A percentile compares a stretch with the other conserved stretches of the same genome.
Evolutionary conservation across 1,284 basidiomycete species (phyloP).

Genomic region (Boletus hoseneyae): DNA sequence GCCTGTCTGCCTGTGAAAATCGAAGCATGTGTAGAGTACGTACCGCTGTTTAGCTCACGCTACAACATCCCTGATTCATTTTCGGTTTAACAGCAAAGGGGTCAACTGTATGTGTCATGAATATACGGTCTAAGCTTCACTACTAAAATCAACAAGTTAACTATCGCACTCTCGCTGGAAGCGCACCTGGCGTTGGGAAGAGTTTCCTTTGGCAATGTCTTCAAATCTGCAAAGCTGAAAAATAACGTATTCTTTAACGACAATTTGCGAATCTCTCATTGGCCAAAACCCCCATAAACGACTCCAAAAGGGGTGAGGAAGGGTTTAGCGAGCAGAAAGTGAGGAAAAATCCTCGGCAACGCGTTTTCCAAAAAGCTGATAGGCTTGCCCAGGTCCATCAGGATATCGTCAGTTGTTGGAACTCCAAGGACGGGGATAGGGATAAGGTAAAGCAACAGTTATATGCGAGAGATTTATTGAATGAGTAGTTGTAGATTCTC

Average conservation of each 20-base stretch:
- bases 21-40: conserved; percentile 9
- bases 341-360: too few species aligned
- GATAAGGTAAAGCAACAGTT: neutral
- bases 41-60: neutral
- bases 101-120: conserved; percentile 6
- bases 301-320: too few species aligned
- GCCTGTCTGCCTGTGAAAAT: conserved; percentile 8
- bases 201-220: conserved; percentile 8
- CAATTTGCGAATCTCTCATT: too few species aligned
- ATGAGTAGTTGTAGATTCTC: conserved; percentile 4
- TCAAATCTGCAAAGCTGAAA: too few species aligned
- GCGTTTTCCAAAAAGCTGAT: too few species aligned
- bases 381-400: conserved; percentile 1
- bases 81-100: conserved; percentile 5
- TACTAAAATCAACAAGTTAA: neutral
- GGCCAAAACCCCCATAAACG: too few species aligned
- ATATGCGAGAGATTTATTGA: neutral
- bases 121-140: neutral
- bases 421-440: conserved; percentile 1
- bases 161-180: conserved; percentile 2
- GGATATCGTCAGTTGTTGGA: conserved; percentile 12
- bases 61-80: neutral
- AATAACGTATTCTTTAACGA: too few species aligned
- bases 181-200: neutral
- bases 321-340: too few species aligned